Conservation (phyloP, 257 asterid species). For the Penstemon eatonii region DNA sequence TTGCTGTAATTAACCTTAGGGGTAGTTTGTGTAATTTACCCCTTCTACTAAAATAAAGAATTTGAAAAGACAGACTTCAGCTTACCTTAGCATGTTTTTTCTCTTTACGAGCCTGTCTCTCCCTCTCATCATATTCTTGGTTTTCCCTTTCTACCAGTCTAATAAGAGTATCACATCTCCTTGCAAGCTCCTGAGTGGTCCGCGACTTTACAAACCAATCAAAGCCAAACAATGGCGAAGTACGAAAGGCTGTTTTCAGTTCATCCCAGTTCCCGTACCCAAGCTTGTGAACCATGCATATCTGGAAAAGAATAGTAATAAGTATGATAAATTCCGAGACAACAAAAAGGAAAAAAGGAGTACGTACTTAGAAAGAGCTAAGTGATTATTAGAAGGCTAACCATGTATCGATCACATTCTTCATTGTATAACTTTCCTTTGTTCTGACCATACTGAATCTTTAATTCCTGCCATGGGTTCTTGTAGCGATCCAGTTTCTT, state of each 20-base stretch:
- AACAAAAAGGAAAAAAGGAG: not conserved
- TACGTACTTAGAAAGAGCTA: not conserved
- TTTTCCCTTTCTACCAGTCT: constrained; percentile 92
- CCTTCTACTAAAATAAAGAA: not conserved
- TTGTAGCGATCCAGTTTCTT: constrained; percentile 94
- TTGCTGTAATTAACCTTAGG: not conserved
- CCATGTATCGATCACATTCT: constrained; percentile 99
- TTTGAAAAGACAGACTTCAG: not conserved
- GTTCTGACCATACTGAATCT: constrained; percentile 99
- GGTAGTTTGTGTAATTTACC: not conserved
- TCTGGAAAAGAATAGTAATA: constrained; percentile 37
- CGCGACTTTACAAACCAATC: constrained; percentile 99
- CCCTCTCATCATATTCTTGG: constrained; percentile 94
- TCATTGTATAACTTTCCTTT: constrained; percentile 97
- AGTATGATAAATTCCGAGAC: constrained; percentile 5
- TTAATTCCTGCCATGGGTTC: constrained; percentile 96
- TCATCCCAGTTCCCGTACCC: constrained; percentile 99
- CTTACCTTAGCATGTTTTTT: constrained; percentile 87
- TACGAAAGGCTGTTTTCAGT: constrained; percentile 94
- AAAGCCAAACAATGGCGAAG: constrained; percentile 89
- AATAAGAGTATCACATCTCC: constrained; percentile 95
- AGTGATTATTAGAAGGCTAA: constrained; percentile 30
- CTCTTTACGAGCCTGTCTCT: constrained; percentile 97
- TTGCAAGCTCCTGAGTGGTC: constrained; percentile 95
- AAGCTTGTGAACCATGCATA: constrained; percentile 98